Base-by-base conservation (phyloP, 805 yeast genomes). In the Monosporozyma aerobia region DNA sequence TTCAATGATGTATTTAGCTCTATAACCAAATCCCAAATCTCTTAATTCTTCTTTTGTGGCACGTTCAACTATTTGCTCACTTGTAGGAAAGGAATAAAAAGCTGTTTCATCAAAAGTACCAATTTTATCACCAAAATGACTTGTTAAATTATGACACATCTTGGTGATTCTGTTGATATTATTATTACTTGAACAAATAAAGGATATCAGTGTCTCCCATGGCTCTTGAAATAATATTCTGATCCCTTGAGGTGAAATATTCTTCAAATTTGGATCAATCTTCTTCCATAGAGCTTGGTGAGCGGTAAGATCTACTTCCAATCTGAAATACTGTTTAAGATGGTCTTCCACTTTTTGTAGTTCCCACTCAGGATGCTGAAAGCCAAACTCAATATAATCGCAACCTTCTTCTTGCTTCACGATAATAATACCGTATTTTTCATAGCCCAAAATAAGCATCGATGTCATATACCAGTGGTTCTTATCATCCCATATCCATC, bases 171-270 rank as follows among this genome's bases (percentile, higher is more conserved):
- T 75, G 63, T 92, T 89, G 51, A 94, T 94, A 62, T 94, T 94
- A 69, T 94, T 94, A 68, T 94, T 94, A n/a, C 95, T 83, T 1
- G 96, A 88, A 69, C 98, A 94, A 10, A 94, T 94, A 58, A 92
- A 94, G 2, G 94, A 86, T 19, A 92, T 72, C 46, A 90, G 72
- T 44, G 92, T 89, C 59, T 94, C 99, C 98, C 98, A 94, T 0
- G 99, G 98, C 57, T 92, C 97, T 67, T 94, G 98, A 39, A 90
- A 76, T 29, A 94, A 75, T 56, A 92, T 88, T 32, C 99, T 72
- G 8, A 92, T 82, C 0, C 97, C 98, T 3, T 73, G 73, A 52
- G 65, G 56, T 5, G 70, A 51, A 51, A 63, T 64, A 49, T 65
- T 68, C 47, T 64, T 65, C 60, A 82, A 84, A 22, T 72, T 67